phyloP scores from a whole-genome alignment of 129 eudicot genomes.

The Pulicaria dysenterica region DNA sequence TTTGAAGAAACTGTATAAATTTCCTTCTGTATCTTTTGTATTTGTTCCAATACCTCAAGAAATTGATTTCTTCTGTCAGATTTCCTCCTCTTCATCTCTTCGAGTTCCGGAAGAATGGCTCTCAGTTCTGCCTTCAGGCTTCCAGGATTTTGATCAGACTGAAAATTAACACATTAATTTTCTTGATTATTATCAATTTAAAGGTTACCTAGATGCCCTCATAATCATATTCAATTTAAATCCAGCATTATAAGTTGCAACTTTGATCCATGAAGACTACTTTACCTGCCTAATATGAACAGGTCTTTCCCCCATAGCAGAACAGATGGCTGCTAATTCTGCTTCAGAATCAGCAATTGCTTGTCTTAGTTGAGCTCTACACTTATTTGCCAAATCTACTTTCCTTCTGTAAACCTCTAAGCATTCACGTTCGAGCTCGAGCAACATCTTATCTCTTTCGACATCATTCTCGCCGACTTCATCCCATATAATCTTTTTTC shows the following conservation, averaged over 20 bases:
- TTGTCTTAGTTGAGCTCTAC: constrained; percentile 77
- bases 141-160: constrained; percentile 68
- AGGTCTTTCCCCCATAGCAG: constrained; percentile 87
- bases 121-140: constrained; percentile 77
- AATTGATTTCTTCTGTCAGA: constrained; percentile 68
- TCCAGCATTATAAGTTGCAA: constrained; percentile 3
- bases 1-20: constrained; percentile 41
- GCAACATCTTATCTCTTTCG: constrained; percentile 60
- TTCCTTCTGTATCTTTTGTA: constrained; percentile 59
- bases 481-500: constrained; percentile 76
- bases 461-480: constrained; percentile 88
- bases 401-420: constrained; percentile 84
- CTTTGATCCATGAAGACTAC: neutral
- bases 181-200: no score
- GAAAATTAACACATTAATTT: constrained; percentile 22
- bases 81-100: constrained; percentile 85
- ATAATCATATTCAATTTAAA: neutral
- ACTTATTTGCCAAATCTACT: constrained; percentile 77
- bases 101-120: constrained; percentile 67
- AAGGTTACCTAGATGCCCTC: no score
- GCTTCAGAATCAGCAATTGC: constrained; percentile 93
- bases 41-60: constrained; percentile 58
- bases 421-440: constrained; percentile 89
- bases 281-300: constrained; percentile 86
- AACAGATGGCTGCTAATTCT: constrained; percentile 89